A percentile compares a stretch with the other conserved stretches of the same genome.
Evolutionary conservation across 2,329 filamentous ascomycete genomes (phyloP).

Genomic region (Colletotrichum gloeosporioides): DNA sequence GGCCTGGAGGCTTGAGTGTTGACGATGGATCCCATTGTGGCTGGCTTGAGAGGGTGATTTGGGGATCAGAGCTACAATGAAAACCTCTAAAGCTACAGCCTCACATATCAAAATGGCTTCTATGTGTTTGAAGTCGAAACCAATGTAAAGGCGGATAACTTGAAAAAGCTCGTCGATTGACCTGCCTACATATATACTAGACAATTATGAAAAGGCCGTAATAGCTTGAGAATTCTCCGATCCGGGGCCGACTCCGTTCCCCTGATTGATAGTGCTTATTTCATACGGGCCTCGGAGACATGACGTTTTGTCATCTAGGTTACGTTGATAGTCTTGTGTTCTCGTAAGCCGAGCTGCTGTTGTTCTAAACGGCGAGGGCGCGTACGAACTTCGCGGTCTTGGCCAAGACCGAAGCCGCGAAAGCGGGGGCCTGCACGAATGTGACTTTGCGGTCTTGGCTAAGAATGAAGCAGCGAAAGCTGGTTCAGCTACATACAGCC

Average conservation of each 20-base stretch:
- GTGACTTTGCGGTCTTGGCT: too few relatives aligned
- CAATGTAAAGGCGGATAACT: background rate
- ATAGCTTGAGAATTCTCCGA: background rate
- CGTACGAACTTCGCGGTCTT: background rate
- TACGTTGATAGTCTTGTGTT: background rate
- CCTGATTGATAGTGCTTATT: background rate
- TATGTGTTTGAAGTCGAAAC: background rate
- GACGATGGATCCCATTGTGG: background rate
- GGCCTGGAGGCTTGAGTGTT: background rate
- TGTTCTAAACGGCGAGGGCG: background rate
- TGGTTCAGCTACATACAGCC: too few relatives aligned
- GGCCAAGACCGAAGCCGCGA: background rate
- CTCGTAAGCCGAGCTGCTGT: background rate
- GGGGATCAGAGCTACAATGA: background rate
- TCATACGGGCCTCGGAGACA: background rate
- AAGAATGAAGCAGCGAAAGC: too few relatives aligned
- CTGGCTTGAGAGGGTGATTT: background rate
- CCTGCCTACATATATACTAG: background rate
- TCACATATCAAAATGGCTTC: background rate
- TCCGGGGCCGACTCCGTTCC: background rate
- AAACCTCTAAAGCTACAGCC: background rate
- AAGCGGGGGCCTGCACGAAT: background rate
- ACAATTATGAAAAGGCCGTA: background rate
- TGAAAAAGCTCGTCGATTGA: background rate
- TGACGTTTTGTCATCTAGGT: background rate